Conservation (phyloP, 331 rosid genomes). For the Acacia pycnantha region DNA sequence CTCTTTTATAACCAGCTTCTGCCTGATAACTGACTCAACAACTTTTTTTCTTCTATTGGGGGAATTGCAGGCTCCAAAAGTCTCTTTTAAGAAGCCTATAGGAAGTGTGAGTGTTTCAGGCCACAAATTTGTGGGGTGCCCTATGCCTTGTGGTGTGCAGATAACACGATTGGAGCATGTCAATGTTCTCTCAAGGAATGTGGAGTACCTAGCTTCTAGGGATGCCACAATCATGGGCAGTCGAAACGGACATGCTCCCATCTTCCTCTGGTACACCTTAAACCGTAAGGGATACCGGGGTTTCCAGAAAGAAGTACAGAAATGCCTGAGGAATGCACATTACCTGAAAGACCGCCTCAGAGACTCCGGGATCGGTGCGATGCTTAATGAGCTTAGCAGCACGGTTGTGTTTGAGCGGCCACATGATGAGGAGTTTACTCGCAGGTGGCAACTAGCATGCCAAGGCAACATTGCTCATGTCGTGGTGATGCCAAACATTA, state of each 20-base stretch:
- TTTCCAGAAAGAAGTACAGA: slow-evolving; percentile 59
- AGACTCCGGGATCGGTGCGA: slow-evolving; percentile 49
- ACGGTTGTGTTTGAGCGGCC: slow-evolving; percentile 62
- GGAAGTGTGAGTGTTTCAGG: slow-evolving; percentile 63
- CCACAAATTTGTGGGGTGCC: slow-evolving; percentile 62
- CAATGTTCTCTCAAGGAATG: slow-evolving; percentile 52
- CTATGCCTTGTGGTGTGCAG: slow-evolving; percentile 67
- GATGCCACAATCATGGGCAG: slow-evolving; percentile 64
- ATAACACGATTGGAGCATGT: slow-evolving; percentile 48
- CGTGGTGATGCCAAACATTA: slow-evolving; percentile 58
- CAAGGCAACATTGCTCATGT: slow-evolving; percentile 58
- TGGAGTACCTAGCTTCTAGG: slow-evolving; percentile 58
- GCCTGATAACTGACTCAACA: neutral
- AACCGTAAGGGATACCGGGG: slow-evolving; percentile 57
- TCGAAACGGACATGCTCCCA: slow-evolving; percentile 63
- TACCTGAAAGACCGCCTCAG: slow-evolving; percentile 49
- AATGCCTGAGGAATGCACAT: slow-evolving; percentile 52
- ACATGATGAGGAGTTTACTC: slow-evolving; percentile 49
- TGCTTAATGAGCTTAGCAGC: slow-evolving; percentile 59
- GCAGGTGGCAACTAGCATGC: slow-evolving; percentile 59
- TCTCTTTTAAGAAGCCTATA: slow-evolving; percentile 54
- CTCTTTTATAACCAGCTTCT: neutral
- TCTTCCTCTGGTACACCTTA: slow-evolving; percentile 59
- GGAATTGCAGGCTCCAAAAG: slow-evolving; percentile 53
- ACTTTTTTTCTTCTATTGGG: neutral